Evolutionary conservation across 176 grass and related monocot species (phyloP).

Genomic region (Eragrostis nindensis): DNA sequence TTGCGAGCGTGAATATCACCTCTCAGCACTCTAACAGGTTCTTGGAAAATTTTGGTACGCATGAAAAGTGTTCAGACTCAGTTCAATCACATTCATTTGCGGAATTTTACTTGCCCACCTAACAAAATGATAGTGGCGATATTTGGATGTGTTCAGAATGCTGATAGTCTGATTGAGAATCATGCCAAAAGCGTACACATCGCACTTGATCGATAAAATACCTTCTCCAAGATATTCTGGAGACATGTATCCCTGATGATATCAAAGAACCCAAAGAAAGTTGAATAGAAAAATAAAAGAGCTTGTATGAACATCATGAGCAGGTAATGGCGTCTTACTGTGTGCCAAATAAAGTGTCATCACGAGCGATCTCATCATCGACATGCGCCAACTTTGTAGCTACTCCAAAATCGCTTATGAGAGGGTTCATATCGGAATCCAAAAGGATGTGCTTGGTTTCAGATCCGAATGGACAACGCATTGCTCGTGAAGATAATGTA

Average conservation of each 20-base stretch:
- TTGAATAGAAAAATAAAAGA: too few species aligned
- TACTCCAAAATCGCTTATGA: not conserved
- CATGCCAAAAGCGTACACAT: not conserved
- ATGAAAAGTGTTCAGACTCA: too few species aligned
- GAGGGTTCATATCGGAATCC: not conserved
- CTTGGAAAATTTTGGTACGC: too few species aligned
- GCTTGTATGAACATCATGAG: too few species aligned
- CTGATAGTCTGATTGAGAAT: not conserved
- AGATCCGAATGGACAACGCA: not conserved
- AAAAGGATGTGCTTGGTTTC: constrained; percentile 4
- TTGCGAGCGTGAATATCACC: too few species aligned
- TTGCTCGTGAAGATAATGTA: not conserved
- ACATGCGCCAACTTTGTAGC: not conserved
- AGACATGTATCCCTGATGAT: not conserved
- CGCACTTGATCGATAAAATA: not conserved
- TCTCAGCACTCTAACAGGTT: too few species aligned
- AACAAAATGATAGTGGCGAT: too few species aligned
- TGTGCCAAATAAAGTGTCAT: not conserved
- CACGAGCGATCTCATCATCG: not conserved
- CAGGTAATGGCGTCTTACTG: not conserved
- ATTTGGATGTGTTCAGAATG: not conserved
- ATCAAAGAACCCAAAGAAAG: not conserved
- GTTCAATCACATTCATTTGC: too few species aligned
- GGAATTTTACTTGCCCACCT: too few species aligned
- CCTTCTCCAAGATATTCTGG: not conserved